Evolutionary conservation across 148 eudicot species (phyloP).

Genomic region (Hydrangea macrophylla): DNA sequence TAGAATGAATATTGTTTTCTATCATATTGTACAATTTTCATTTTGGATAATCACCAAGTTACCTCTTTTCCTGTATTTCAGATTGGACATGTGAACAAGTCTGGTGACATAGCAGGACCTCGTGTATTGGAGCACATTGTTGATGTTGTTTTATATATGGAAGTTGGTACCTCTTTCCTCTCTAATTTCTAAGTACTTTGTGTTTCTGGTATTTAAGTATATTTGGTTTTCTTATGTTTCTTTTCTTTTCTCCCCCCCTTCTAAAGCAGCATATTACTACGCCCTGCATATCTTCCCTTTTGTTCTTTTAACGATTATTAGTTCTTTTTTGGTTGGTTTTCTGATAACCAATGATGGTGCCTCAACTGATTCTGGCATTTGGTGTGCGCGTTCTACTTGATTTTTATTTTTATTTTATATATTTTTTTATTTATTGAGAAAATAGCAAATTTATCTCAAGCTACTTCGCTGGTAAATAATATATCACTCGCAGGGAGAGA

Average conservation of each 20-base stretch:
- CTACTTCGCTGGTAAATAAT: constrained; percentile 5
- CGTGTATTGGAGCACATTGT: constrained; percentile 96
- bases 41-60: constrained; percentile 3
- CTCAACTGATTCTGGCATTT: neutral
- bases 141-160: constrained; percentile 87
- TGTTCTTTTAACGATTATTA: neutral
- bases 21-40: neutral
- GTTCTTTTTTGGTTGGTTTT: neutral
- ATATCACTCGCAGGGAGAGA: constrained; percentile 71
- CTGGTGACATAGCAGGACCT: constrained; percentile 98
- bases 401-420: too few relatives aligned
- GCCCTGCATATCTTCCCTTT: neutral
- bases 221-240: neutral
- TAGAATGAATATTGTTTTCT: neutral
- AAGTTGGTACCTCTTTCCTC: constrained; percentile 42
- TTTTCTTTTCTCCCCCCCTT: neutral
- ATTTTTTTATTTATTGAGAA: constrained; percentile 2
- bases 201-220: neutral
- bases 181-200: constrained; percentile 4
- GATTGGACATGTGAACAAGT: constrained; percentile 92
- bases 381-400: constrained; percentile 7
- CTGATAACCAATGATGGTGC: neutral
- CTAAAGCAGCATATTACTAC: neutral
- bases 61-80: constrained; percentile 32
- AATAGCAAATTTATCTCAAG: neutral